phyloP scores from a whole-genome alignment of 2,329 filamentous ascomycete genomes.

The Amauroascus verrucosus region DNA sequence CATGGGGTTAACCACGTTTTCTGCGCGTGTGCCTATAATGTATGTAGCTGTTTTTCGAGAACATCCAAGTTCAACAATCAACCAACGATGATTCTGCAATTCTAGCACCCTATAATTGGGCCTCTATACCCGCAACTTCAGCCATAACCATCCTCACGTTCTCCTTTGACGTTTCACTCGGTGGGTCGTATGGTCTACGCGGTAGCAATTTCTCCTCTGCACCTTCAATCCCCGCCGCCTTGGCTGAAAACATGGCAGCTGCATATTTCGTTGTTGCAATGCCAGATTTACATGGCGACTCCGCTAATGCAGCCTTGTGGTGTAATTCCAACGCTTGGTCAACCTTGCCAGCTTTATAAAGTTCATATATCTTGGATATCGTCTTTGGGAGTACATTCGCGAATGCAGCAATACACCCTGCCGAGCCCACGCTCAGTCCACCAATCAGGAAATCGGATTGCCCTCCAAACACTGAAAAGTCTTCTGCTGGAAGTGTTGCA shows the following conservation, averaged over 20 bases:
- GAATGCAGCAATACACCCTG: slow-evolving; percentile 49
- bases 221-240: slow-evolving; percentile 48
- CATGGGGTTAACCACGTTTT: background rate
- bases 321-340: slow-evolving; percentile 53
- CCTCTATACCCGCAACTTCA: slow-evolving; percentile 35
- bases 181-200: slow-evolving; percentile 50
- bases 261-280: slow-evolving; percentile 62
- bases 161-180: slow-evolving; percentile 37
- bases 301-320: slow-evolving; percentile 52
- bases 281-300: slow-evolving; percentile 55
- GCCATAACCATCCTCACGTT: slow-evolving; percentile 34
- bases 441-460: slow-evolving; percentile 61
- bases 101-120: background rate
- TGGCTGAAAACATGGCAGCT: slow-evolving; percentile 50
- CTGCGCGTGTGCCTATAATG: background rate
- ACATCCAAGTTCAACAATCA: background rate
- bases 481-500: slow-evolving; percentile 42
- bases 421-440: slow-evolving; percentile 43
- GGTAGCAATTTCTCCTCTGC: slow-evolving; percentile 50
- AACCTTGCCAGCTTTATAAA: slow-evolving; percentile 50
- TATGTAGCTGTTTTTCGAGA: background rate
- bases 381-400: slow-evolving; percentile 49
- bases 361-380: slow-evolving; percentile 48
- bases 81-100: background rate
- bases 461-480: slow-evolving; percentile 60